These are phyloP conservation scores for Aureobasidium melanogenum DNA, from an alignment of 2,329 filamentous ascomycete genomes.

Conservation along the genomic window DNA sequence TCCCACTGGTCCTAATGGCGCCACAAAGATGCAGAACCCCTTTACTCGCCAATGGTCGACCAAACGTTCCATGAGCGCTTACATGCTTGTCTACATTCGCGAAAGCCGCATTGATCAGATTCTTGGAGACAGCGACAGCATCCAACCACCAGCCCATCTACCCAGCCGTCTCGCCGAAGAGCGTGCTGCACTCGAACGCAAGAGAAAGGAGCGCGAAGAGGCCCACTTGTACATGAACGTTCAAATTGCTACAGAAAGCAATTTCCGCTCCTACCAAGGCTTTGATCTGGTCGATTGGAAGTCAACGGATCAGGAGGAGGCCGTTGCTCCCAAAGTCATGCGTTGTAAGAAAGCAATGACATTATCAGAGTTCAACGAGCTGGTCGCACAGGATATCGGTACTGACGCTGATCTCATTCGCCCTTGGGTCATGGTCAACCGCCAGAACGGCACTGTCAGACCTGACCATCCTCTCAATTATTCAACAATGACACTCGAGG, in stretches of 20 bases:
- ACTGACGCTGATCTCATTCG: constrained; percentile 63
- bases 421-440: constrained; percentile 96
- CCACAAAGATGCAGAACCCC: constrained; percentile 51
- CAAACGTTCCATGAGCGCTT: constrained; percentile 74
- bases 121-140: constrained; percentile 63
- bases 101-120: constrained; percentile 78
- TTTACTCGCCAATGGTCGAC: constrained; percentile 56
- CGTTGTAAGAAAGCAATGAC: constrained; percentile 66
- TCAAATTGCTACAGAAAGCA: constrained; percentile 70
- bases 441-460: constrained; percentile 91
- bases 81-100: constrained; percentile 97
- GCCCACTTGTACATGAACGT: constrained; percentile 86
- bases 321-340: constrained; percentile 64
- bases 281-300: constrained; percentile 66
- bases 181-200: constrained; percentile 62
- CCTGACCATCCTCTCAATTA: constrained; percentile 83
- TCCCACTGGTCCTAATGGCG: constrained; percentile 45
- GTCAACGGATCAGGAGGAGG: constrained; percentile 54
- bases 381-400: constrained; percentile 61
- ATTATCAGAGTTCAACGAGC: constrained; percentile 63
- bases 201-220: constrained; percentile 83
- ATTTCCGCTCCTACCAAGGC: constrained; percentile 71
- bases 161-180: constrained; percentile 75
- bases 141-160: constrained; percentile 75
- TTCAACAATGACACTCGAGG: constrained; percentile 55